Evolutionary conservation across 31 red algal genomes (phyloP), one percentile per base, ranked within the genome.

Genomic region (Pterothamnion heteromorphum): DNA sequence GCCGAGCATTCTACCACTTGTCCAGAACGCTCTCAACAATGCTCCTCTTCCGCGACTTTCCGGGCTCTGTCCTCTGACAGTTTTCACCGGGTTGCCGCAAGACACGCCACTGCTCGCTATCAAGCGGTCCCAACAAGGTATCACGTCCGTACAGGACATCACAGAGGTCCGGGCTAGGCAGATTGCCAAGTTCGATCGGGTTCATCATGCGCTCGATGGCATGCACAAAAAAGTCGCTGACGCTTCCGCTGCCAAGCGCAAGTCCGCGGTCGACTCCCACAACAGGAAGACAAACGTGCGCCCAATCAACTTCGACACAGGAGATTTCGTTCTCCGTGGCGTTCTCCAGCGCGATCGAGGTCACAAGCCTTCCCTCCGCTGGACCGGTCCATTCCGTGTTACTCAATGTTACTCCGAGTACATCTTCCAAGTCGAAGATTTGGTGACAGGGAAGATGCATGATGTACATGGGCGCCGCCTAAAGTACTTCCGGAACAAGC

Each of bases 1-100:
- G 94, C 94, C 44, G 18, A 74, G 23, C n/a, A 41, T 81, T 34
- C 0, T 95, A 26, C 91, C 94, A 33, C 1, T 95, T 0, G 72
- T 92, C 2, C 57, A 92, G 21, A 90, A 72, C 4, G 74, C 78
- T n/a, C 81, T 92, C 0, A 92, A 95, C 89, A 95, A 89, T 28
- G 9, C 90, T 22, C 37, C 84, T 2, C 58, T 89, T n/a, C 2
- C 2, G 3, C 80, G 41, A 2, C 20, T 95, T 0, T n/a, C 23
- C 20, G 35, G 43, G 27, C 26, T 9, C 3, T 92, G 31, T 43
- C 44, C 91, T 37, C 84, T 95, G 1, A 90, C 84, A 9, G 84
- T 84, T 33, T 95, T 95, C 74, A 92, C 71, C 9, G 74, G 80
- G 9, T 30, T 74, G 3, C 1, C 1, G 5, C 78, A 86, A 31